Base-by-base conservation (phyloP, 1,139 yeast species). In the Yamadazyma diddensiae region DNA sequence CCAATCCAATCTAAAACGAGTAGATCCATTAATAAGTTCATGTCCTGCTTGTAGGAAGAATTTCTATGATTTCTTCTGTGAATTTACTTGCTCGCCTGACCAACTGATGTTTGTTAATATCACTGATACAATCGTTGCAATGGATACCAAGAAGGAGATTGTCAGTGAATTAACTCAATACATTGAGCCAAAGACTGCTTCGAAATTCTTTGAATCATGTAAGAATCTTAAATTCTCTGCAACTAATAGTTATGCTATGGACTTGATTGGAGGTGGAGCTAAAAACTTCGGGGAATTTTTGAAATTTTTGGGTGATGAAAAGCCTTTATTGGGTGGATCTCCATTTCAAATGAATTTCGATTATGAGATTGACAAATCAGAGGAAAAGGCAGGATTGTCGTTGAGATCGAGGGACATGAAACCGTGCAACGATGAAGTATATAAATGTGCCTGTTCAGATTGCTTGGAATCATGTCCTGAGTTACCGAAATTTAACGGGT, bases 161-260 rank as follows among this genome's bases (percentile, higher is more conserved):
- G 95, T 88, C 0, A 71, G 82, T 1, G 94, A 83, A 50, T 57
- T 90, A 26, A 75, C 79, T 29, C 81, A 79, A 46, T 82, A 55
- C 47, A 77, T 86, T 6, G 76, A 74, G 37, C 70, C 77, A 1
- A 50, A 48, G 1, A 76, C 77, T 62, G 95, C 95, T 0, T 51
- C 68, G 0, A 64, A 55, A 2, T 79, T 90, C 50, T 92, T 65
- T 53, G 83, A 88, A 38, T 85, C 95, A 1, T 92, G 98, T 61
- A 84, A 85, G 48, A 78, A 82, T 42, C 83, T 92, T 53, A 88
- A 90, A 58, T 90, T 92, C 54, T 80, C 92, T 3, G 96, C 97
- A 5, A 88, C 97, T 7, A 90, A 90, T 57, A 97, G 97, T 2
- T 85, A 75, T 49, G 97, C 97, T 6, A 88, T 92, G 97, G 97